Conservation (phyloP, 2,329 filamentous ascomycete species). For the Fusarium sp. region DNA sequence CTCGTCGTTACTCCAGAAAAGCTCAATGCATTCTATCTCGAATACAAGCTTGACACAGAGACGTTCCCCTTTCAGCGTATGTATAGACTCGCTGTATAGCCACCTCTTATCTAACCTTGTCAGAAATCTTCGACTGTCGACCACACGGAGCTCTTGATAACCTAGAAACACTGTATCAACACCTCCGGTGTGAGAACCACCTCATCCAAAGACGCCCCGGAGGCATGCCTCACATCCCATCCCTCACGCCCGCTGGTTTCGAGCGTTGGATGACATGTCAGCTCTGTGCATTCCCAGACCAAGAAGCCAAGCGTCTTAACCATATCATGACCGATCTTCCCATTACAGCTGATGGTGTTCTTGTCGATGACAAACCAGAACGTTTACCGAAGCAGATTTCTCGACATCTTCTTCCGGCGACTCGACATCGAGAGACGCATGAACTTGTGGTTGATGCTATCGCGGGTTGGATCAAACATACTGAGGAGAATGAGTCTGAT, state of each 20-base stretch:
- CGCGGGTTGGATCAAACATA: constrained; percentile 51
- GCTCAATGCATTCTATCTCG: constrained; percentile 77
- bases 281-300: constrained; percentile 79
- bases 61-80: constrained; percentile 74
- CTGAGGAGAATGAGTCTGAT: constrained; percentile 28
- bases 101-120: not conserved
- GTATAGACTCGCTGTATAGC: constrained; percentile 25
- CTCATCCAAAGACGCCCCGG: constrained; percentile 65
- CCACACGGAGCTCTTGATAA: constrained; percentile 39
- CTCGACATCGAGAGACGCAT: constrained; percentile 64
- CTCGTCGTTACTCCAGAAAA: constrained; percentile 81
- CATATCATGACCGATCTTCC: constrained; percentile 76
- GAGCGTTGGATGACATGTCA: constrained; percentile 76
- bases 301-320: constrained; percentile 76
- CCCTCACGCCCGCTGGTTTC: constrained; percentile 74
- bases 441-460: constrained; percentile 70
- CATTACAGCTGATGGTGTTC: constrained; percentile 65
- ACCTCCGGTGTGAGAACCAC: constrained; percentile 69
- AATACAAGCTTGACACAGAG: constrained; percentile 72
- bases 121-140: constrained; percentile 63
- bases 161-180: constrained; percentile 62
- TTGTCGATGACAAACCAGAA: constrained; percentile 72
- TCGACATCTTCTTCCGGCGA: constrained; percentile 74
- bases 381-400: constrained; percentile 83
- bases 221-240: constrained; percentile 68